Base-by-base conservation (phyloP, 1,284 basidiomycete genomes). In the Microbotryum lychnidis-dioicae region DNA sequence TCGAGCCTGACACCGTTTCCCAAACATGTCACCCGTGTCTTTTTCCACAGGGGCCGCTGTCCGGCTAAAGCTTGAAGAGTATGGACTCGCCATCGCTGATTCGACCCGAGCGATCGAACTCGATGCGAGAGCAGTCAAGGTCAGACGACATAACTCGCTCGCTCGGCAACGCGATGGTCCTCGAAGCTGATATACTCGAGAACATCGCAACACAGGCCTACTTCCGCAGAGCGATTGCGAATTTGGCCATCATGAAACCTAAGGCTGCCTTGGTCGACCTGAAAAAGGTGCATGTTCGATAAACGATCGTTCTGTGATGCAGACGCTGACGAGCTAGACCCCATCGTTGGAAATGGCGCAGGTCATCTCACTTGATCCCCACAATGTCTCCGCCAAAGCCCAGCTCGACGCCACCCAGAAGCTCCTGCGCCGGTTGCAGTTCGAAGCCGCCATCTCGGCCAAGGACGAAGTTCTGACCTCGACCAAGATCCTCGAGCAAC, bases 361-460 rank as follows among this genome's bases (percentile, higher is more conserved):
- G 62, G 85, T 94, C 9, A 76, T 96, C 29, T 75, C 80, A n/a
- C 77, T 97, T 5, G 96, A 99, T 72, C 93, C 94, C 0, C 81
- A 83, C 47, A 98, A 98, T 75, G 83, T 84, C 33, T 77, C 83
- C 6, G 88, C 94, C 18, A 82, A 85, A 64, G 78, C 82, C 47
- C 92, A 97, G 75, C 78, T 97, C 65, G 82, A 86, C 33, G 84
- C 88, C 33, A 97, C 94, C 1, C 85, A 89, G 74, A 99, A 97
- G 78, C 82, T 97, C 54, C 80, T 91, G 58, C 81, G 89, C 46
- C 57, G 72, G n/a, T 59, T 75, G 48, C 73, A 74, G 21, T 76
- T 76, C 62, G 74, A 76, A 60, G 61, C 66, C 21, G 68, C 68
- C 29, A 69, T 69, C 29, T 50, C 54, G 8, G 60, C 61, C 25